A percentile compares a stretch with the other conserved stretches of the same genome.
These are phyloP conservation scores for Neopestalotiopsis clavispora DNA, from an alignment of 2,329 filamentous ascomycete species.

Conservation along the genomic window DNA sequence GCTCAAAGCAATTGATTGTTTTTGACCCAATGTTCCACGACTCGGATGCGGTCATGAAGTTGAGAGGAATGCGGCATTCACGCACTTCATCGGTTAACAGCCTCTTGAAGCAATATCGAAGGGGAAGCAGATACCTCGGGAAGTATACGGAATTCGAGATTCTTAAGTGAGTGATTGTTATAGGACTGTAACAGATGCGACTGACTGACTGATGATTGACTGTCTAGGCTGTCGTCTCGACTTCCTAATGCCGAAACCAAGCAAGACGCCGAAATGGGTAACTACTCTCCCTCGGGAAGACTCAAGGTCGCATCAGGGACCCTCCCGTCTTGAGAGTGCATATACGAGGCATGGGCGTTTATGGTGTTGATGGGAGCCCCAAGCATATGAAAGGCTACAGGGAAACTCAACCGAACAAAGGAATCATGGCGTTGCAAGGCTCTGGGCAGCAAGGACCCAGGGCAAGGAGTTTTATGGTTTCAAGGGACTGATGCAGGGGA, in stretches of 20 bases:
- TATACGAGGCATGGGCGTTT: background rate
- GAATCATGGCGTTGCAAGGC: background rate
- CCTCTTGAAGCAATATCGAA: conserved; percentile 74
- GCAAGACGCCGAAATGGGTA: background rate
- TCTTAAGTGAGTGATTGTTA: conserved; percentile 61
- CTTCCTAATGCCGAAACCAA: background rate
- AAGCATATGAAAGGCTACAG: background rate
- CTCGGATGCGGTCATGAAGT: conserved; percentile 63
- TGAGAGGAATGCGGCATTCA: conserved; percentile 53
- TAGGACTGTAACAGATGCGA: background rate
- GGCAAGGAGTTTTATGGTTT: background rate
- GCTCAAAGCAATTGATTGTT: conserved; percentile 73
- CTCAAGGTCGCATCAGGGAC: background rate
- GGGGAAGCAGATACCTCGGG: conserved; percentile 69
- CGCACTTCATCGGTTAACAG: conserved; percentile 51
- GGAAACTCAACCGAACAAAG: background rate
- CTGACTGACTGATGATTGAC: background rate
- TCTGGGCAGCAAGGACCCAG: background rate
- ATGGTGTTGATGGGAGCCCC: background rate
- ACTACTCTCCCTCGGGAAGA: background rate
- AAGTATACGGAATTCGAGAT: conserved; percentile 81
- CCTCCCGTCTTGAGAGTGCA: background rate
- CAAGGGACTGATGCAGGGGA: background rate
- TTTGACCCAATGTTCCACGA: conserved; percentile 88
- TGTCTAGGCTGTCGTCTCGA: background rate